Conservation (phyloP, 2,329 filamentous ascomycete genomes). For the Thermomyces lanuginosus region DNA sequence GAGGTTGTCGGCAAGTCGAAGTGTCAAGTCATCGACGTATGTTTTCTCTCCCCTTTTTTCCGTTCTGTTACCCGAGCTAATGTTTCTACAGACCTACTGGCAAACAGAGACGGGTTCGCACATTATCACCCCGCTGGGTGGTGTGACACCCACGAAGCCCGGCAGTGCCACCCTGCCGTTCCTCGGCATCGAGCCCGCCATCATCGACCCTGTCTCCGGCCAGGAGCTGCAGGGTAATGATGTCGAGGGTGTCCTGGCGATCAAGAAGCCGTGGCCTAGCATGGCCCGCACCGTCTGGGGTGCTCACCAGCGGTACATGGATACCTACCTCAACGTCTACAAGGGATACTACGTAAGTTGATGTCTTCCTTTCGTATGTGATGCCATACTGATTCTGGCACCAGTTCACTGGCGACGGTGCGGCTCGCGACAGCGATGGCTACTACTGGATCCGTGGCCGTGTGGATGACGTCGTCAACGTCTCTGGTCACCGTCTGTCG, state of each 20-base stretch:
- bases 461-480: conserved; percentile 97
- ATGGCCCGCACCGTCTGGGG: conserved; percentile 98
- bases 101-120: conserved; percentile 97
- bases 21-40: conserved; percentile 83
- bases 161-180: conserved; percentile 91
- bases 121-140: conserved; percentile 83
- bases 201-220: conserved; percentile 90
- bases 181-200: conserved; percentile 94
- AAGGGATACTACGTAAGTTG: conserved; percentile 83
- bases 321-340: conserved; percentile 95
- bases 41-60: conserved; percentile 23
- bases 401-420: conserved; percentile 57
- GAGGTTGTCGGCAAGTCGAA: conserved; percentile 87
- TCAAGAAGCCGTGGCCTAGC: conserved; percentile 96
- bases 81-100: conserved; percentile 70
- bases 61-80: conserved; percentile 4
- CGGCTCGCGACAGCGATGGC: conserved; percentile 87
- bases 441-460: conserved; percentile 99
- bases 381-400: conserved; percentile 1
- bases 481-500: conserved; percentile 86
- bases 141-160: conserved; percentile 90
- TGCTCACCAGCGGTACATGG: conserved; percentile 95
- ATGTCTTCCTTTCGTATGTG: conserved; percentile 1
- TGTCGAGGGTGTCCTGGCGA: conserved; percentile 88
- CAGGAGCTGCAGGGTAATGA: conserved; percentile 90